phyloP scores from a whole-genome alignment of 2,329 filamentous ascomycete genomes.

The Cercospora nicotianae region DNA sequence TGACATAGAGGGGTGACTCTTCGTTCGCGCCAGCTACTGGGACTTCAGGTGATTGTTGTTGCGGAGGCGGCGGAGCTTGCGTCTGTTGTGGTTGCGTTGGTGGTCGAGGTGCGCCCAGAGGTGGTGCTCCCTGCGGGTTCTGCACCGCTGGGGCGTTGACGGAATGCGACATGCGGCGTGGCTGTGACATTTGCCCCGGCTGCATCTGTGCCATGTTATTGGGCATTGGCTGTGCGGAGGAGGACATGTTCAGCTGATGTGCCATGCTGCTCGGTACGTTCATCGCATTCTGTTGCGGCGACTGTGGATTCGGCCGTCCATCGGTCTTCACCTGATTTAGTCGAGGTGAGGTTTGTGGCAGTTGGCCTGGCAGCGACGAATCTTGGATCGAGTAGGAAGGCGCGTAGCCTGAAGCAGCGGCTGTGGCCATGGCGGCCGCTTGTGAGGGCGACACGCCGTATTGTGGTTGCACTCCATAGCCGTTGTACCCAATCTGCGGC shows the following conservation, averaged over 20 bases:
- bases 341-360: constrained; percentile 70
- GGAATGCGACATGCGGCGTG: constrained; percentile 70
- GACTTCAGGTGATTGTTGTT: constrained; percentile 74
- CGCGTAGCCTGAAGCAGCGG: constrained; percentile 77
- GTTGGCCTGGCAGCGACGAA: constrained; percentile 62
- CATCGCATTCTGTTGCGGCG: constrained; percentile 67
- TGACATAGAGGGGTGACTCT: constrained; percentile 94
- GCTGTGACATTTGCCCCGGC: constrained; percentile 43
- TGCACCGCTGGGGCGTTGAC: constrained; percentile 66
- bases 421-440: constrained; percentile 90
- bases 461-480: constrained; percentile 65
- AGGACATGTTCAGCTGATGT: constrained; percentile 50
- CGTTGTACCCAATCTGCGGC: constrained; percentile 79
- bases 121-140: constrained; percentile 34
- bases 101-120: constrained; percentile 64
- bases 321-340: constrained; percentile 68
- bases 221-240: constrained; percentile 59
- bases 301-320: constrained; percentile 65
- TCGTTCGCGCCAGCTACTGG: constrained; percentile 66
- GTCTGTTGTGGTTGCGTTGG: constrained; percentile 64
- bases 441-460: constrained; percentile 82
- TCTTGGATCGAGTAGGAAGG: constrained; percentile 71
- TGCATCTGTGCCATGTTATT: constrained; percentile 41
- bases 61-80: constrained; percentile 52
- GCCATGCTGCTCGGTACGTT: constrained; percentile 46